A percentile compares a stretch with the other conserved stretches of the same genome.
phyloP scores from a whole-genome alignment of 1,284 basidiomycete species.

The Ustanciosporium gigantosporum region DNA sequence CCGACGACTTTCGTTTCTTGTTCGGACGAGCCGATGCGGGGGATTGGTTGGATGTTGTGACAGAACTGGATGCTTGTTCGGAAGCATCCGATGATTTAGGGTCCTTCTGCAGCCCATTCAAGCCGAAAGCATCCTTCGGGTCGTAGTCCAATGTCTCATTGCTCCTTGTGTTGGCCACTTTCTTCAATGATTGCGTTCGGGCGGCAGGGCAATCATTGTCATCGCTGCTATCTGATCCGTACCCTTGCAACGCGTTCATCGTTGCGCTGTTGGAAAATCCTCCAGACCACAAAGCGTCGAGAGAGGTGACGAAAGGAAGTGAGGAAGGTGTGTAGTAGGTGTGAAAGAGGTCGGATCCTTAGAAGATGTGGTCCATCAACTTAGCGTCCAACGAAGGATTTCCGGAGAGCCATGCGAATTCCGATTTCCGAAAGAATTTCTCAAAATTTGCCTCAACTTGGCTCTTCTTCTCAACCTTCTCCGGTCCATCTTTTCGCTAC shows the following conservation, averaged over 20 bases:
- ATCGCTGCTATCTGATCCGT: constrained; percentile 37
- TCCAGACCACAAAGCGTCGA: neutral
- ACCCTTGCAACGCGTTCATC: constrained; percentile 43
- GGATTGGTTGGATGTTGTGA: neutral
- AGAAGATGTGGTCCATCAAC: too few relatives aligned
- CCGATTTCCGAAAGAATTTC: too few relatives aligned
- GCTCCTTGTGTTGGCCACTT: too few relatives aligned
- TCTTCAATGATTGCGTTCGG: too few relatives aligned
- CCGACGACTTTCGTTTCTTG: constrained; percentile 3
- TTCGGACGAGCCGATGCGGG: neutral
- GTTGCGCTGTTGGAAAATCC: neutral
- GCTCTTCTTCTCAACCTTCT: too few relatives aligned
- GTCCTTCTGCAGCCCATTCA: constrained; percentile 7
- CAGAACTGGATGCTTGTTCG: neutral
- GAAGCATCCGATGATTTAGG: neutral
- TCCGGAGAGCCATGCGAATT: too few relatives aligned
- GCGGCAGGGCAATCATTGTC: too few relatives aligned
- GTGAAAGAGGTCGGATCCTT: too few relatives aligned
- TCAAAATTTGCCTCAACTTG: too few relatives aligned
- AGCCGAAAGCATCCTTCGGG: constrained; percentile 37
- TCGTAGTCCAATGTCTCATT: constrained; percentile 26
- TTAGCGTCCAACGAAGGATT: too few relatives aligned
- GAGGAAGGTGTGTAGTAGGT: too few relatives aligned
- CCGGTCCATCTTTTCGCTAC: too few relatives aligned
- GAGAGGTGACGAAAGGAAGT: neutral